Evolutionary conservation across 768 basidiomycete species (phyloP).

Genomic region (Lanmaoa rubissima): DNA sequence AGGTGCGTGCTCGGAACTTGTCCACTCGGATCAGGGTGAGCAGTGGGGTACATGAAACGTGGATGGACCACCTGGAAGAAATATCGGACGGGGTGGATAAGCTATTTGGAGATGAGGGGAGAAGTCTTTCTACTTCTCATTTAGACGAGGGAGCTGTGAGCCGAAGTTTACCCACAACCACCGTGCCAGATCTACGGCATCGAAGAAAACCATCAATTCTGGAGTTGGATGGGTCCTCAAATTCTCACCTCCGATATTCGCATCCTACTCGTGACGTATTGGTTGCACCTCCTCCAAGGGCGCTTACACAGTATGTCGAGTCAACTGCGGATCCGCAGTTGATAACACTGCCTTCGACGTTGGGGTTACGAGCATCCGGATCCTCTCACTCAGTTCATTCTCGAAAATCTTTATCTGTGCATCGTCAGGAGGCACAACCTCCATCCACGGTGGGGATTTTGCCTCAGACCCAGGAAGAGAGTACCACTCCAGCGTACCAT

Average conservation of each 20-base stretch:
- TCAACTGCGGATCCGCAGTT: conserved; percentile 50
- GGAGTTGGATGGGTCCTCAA: conserved; percentile 32
- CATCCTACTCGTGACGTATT: conserved; percentile 52
- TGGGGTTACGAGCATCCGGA: conserved; percentile 52
- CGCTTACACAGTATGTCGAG: conserved; percentile 71
- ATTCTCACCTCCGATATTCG: conserved; percentile 48
- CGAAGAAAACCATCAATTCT: conserved; percentile 48
- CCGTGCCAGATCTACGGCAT: conserved; percentile 31
- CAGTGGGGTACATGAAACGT: conserved; percentile 46
- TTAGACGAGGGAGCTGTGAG: conserved; percentile 34
- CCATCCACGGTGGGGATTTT: conserved; percentile 9
- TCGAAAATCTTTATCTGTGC: neutral
- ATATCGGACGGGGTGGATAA: conserved; percentile 63
- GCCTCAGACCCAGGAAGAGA: conserved; percentile 40
- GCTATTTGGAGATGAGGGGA: conserved; percentile 41
- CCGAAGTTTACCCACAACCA: conserved; percentile 44
- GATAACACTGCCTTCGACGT: conserved; percentile 65
- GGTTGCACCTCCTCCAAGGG: conserved; percentile 67
- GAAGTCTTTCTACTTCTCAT: conserved; percentile 1
- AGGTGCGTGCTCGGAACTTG: conserved; percentile 50
- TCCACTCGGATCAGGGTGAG: conserved; percentile 50
- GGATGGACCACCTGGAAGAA: conserved; percentile 68
- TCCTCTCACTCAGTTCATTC: conserved; percentile 26
- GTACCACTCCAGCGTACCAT: conserved; percentile 56
- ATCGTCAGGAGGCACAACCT: conserved; percentile 1